A percentile compares a stretch with the other conserved stretches of the same genome.
These are phyloP conservation scores for Atkinsonella hypoxylon DNA, from an alignment of 2,329 filamentous ascomycete species.

Conservation along the genomic window DNA sequence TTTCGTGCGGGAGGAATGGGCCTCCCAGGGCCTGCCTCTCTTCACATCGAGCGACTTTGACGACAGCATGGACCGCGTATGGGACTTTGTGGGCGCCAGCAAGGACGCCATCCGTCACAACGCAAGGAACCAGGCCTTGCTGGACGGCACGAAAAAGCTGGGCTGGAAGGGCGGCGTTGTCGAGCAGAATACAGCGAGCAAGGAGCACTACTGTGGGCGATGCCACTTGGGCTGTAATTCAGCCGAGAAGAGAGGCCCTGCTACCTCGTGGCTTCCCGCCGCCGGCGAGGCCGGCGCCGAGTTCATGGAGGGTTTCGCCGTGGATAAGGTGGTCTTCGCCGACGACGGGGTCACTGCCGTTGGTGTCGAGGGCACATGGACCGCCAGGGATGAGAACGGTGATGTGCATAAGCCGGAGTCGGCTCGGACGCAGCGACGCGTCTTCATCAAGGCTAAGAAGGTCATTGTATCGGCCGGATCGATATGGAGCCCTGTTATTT, in stretches of 20 bases:
- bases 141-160: conserved; percentile 63
- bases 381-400: conserved; percentile 52
- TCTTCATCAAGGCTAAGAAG: conserved; percentile 66
- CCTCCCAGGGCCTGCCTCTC: conserved; percentile 53
- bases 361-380: conserved; percentile 67
- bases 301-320: conserved; percentile 75
- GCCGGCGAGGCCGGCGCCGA: conserved; percentile 64
- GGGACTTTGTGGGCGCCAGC: conserved; percentile 64
- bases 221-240: conserved; percentile 51
- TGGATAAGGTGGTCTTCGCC: conserved; percentile 59
- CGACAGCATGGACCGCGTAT: conserved; percentile 67
- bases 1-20: conserved; percentile 74
- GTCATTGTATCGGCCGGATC: conserved; percentile 70
- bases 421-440: conserved; percentile 39
- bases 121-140: conserved; percentile 54
- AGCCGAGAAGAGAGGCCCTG: conserved; percentile 67
- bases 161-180: conserved; percentile 59
- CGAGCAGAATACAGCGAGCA: conserved; percentile 67
- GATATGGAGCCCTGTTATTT: conserved; percentile 62
- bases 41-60: conserved; percentile 68
- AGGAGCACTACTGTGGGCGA: conserved; percentile 61
- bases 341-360: conserved; percentile 44
- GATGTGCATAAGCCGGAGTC: conserved; percentile 38
- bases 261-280: conserved; percentile 65
- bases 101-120: conserved; percentile 59